Evolutionary conservation across 2,329 filamentous ascomycete species (phyloP).

Genomic region (Epichloe coenophiala): DNA sequence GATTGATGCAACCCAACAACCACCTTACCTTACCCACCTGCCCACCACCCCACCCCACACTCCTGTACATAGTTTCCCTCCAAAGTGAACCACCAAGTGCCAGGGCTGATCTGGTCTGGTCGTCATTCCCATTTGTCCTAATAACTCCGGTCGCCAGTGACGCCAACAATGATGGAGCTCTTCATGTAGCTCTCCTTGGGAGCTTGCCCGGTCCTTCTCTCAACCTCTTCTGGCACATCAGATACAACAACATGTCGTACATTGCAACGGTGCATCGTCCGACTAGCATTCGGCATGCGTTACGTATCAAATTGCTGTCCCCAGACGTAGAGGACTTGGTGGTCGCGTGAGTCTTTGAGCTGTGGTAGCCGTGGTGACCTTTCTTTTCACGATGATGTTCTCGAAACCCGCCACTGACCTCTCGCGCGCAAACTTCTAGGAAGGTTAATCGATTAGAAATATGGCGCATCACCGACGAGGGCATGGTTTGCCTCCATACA

Average conservation of each 20-base stretch:
- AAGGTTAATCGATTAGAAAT: constrained; percentile 80
- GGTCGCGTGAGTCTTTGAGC: constrained; percentile 53
- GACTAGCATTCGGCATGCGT: constrained; percentile 79
- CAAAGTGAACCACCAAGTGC: too few species aligned
- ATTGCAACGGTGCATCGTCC: constrained; percentile 85
- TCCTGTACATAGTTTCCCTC: not conserved
- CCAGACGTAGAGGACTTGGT: constrained; percentile 69
- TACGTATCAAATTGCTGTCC: constrained; percentile 65
- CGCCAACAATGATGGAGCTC: constrained; percentile 12
- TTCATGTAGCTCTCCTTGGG: constrained; percentile 14
- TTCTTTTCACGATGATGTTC: not conserved
- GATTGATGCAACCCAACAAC: too few species aligned
- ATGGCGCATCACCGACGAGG: constrained; percentile 55
- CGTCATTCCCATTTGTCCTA: not conserved
- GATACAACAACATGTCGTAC: constrained; percentile 59
- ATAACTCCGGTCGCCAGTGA: not conserved
- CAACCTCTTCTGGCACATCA: not conserved
- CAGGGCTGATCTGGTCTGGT: too few species aligned
- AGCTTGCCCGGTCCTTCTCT: constrained; percentile 2
- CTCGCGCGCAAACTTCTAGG: constrained; percentile 26
- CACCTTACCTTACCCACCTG: too few species aligned
- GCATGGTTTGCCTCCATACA: constrained; percentile 50
- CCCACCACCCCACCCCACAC: too few species aligned
- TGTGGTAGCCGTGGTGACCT: not conserved
- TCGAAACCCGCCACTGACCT: not conserved